Conservation (phyloP, 192 early-diverging fungal genomes). For the Rhizophagus clarus region DNA sequence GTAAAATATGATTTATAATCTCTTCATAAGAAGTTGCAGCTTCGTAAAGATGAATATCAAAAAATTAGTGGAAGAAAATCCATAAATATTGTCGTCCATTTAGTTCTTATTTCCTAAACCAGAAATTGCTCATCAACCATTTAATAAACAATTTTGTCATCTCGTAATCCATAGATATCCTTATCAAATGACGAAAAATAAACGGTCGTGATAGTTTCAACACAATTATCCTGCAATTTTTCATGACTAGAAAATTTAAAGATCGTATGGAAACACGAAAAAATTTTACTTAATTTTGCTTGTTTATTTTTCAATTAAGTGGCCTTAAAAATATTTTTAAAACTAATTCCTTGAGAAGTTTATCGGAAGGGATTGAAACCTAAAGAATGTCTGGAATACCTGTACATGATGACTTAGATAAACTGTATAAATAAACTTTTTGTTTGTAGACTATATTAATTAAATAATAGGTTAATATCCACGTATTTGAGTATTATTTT, state of each 20-base stretch:
- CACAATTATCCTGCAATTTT: constrained; percentile 1
- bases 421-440: constrained; percentile 18
- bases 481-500: no score
- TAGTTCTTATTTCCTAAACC: no score
- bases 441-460: no score
- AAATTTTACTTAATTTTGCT: not conserved
- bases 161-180: no score
- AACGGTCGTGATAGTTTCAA: not conserved
- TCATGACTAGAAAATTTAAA: not conserved
- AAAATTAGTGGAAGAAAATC: no score
- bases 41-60: no score
- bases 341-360: constrained; percentile 9
- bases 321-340: not conserved
- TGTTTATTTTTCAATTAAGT: constrained; percentile 14
- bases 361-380: constrained; percentile 12
- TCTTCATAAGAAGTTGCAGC: no score
- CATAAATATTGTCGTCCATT: no score
- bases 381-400: no score
- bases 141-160: not conserved
- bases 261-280: not conserved
- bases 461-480: no score
- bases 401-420: not conserved
- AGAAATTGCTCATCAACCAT: no score
- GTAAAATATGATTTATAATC: no score
- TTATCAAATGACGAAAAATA: not conserved